Base-by-base conservation (phyloP, 345 rosid species). In the Clausena lansium region DNA sequence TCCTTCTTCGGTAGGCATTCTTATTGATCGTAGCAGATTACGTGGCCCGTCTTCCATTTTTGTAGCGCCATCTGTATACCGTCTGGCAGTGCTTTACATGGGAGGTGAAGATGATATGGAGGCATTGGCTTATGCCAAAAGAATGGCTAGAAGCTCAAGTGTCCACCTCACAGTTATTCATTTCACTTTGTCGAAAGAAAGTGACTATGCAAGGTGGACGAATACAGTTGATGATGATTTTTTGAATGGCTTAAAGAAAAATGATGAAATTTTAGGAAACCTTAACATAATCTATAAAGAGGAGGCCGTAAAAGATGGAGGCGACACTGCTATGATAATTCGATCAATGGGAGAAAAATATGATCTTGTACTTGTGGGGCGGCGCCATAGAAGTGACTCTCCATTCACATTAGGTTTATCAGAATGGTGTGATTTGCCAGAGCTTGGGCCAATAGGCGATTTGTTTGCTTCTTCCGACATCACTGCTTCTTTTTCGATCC, bases 61-160 rank as follows among this genome's bases (percentile, higher is more conserved):
- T 15, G 27, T 13, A 1, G 5, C 70, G 5, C n/a, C 77, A 15
- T 22, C 27, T 15, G n/a, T 7, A 1, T 78, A 59, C 30, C 63
- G 57, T 2, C 71, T 80, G 1, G 77, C 60, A 17, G 67, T 68
- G 6, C 60, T 78, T 9, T 80, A 80, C 61, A 4, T 75, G 1
- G 84, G 80, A 24, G 80, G 84, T 4, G 45, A 81, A 32, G 82
- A 84, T 61, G 82, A 84, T 24, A 78, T 77, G 65, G 86, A 81
- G 69, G 77, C 86, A 19, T 11, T 84, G 30, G 80, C 86, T 4
- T 80, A 63, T 74, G 83, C 77, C 24, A 58, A 64, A 50, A 78
- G 82, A 54, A 84, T 84, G 81, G 81, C 71, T 10, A 60, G 27
- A 47, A 59, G 65, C 60, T 69, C 71, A 22, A 32, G 67, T 24